Evolutionary conservation across 2,329 filamentous ascomycete genomes (phyloP).

Genomic region (Thermoascus crustaceus): DNA sequence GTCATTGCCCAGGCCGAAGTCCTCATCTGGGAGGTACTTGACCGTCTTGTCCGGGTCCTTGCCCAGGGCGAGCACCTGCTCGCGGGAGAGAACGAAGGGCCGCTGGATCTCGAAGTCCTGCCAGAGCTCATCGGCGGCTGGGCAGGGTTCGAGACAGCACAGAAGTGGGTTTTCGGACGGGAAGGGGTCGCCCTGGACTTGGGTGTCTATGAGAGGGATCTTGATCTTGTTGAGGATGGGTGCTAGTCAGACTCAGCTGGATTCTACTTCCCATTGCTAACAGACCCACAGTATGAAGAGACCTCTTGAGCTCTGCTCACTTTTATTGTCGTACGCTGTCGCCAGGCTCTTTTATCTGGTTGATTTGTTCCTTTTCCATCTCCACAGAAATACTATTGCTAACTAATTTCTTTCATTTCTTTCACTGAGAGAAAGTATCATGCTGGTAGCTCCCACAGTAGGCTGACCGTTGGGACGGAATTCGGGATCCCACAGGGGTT

Average conservation of each 20-base stretch:
- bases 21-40: slow-evolving; percentile 12
- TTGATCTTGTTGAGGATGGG: slow-evolving; percentile 10
- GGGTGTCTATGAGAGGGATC: slow-evolving; percentile 6
- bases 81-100: slow-evolving; percentile 15
- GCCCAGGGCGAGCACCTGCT: slow-evolving; percentile 19
- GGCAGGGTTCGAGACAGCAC: slow-evolving; percentile 22
- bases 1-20: slow-evolving; percentile 22
- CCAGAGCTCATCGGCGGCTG: slow-evolving; percentile 20
- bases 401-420: too few species aligned
- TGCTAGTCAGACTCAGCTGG: slow-evolving; percentile 4
- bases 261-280: background rate
- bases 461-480: too few species aligned
- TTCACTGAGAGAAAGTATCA: too few species aligned
- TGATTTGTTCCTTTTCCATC: background rate
- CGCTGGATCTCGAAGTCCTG: slow-evolving; percentile 20
- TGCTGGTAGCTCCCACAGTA: too few species aligned
- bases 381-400: too few species aligned
- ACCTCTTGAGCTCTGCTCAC: background rate
- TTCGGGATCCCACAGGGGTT: too few species aligned
- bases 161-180: slow-evolving; percentile 14
- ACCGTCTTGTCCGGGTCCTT: slow-evolving; percentile 22
- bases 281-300: background rate
- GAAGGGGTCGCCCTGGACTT: slow-evolving; percentile 19
- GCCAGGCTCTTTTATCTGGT: background rate
- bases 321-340: background rate